Base-by-base conservation (phyloP, 2,329 filamentous ascomycete genomes). In the Epichloe gansuensis region DNA sequence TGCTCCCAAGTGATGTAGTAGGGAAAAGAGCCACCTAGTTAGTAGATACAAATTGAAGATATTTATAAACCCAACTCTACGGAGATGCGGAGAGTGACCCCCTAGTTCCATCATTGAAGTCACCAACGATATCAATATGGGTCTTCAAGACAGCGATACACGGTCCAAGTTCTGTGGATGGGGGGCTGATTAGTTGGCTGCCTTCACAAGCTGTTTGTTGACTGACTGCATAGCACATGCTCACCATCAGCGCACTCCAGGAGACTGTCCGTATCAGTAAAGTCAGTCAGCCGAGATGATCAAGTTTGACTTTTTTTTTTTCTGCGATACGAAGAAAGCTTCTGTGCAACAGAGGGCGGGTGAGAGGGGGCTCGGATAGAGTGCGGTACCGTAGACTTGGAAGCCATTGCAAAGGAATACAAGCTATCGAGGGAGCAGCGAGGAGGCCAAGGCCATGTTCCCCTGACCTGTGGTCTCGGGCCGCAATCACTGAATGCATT, bases 61-160 rank as follows among this genome's bases (percentile, higher is more conserved):
- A 2, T 21, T 21, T 21, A 21, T 21, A 21, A 21, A 21, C 17
- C 17, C 17, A 21, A 21, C 2, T 21, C 17, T 21, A 21, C 17
- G 17, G 17, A 17, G 17, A 17, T 17, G 1, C 1, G 17, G 17
- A 17, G 17, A n/a, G 17, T 17, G 1, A 1, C 17, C 17, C 17
- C 17, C 17, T 21, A 21, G 17, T 21, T 21, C 17, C 17, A 21
- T 21, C 17, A 21, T 2, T 21, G 17, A 21, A 21, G 17, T 2
- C 17, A 2, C 17, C 17, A 21, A 21, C 17, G 36, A 76, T 73
- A 54, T 76, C 73, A 60, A 76, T 73, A 58, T 76, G 73, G 11
- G 73, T 75, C 62, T 76, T 76, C 53, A 76, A 67, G 41, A 75
- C 72, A 47, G 71, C 71, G 49, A 75, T 74, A 56, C 74, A 67